Evolutionary conservation across 768 basidiomycete species (phyloP), one percentile per base, ranked within the genome.

Genomic region (Lactifluus echinatus): DNA sequence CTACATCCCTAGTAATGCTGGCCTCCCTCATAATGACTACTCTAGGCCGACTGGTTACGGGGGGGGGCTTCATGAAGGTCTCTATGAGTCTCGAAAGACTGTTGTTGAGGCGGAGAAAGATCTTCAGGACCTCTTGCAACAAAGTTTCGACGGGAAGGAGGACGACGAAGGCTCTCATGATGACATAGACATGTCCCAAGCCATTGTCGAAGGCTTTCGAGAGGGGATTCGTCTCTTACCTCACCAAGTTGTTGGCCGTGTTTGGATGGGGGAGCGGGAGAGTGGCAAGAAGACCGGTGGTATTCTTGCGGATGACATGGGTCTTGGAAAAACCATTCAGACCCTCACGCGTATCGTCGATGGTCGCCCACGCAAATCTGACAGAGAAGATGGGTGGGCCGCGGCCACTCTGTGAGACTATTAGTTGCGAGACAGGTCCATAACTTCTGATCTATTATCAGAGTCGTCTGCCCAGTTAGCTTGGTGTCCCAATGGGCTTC

Each of bases 291-390:
- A 85, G 63, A 74, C 66, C 7, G 94, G 95, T 1, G 95, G 95
- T 0, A 93, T 97, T 63, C 73, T 96, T 14, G 93, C 93, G 4
- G 93, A 97, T 68, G 89, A 89, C 65, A 90, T 90, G 86, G 89
- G 87, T 57, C 76, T 90, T 1, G 89, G 89, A 1, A 92, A 93
- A 73, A 99, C 96, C 0, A 89, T 97, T 23, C 95, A 98, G 66
- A 89, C 89, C 0, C 73, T 98, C 12, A 79, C 87, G 0, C 81
- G 92, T 1, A 94, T 99, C 40, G 83, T 91, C 0, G 91, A 93
- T 54, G 88, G 90, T 0, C 77, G 81, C 4, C 80, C 88, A 8
- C 80, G 76, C 19, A 82, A 83, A 59, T 76, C 79, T 4, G 89
- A 95, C 64, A 79, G 76, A 61, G 76, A 77, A 21, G 84, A 82